Evolutionary conservation across 805 yeast species (phyloP), one percentile per base, ranked within the genome.

Genomic region (Candida ortonii): DNA sequence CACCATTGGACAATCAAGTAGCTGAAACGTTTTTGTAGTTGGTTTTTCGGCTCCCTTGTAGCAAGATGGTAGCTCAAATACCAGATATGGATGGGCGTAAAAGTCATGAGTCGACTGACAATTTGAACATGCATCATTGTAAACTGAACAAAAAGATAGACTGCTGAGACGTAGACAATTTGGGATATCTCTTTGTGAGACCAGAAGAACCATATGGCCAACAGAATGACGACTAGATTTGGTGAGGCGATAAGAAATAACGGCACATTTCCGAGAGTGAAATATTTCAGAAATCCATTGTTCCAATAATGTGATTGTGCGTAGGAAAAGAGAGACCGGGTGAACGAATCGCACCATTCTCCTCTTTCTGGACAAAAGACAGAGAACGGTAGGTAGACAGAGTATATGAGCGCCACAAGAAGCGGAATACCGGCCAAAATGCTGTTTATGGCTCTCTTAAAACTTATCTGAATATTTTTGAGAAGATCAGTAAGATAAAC

Each of bases 281-380:
- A 93, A 60, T 93, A 93, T 25, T 61, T 66, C 36, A 93, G 57
- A 33, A 89, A 76, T 0, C 98, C 97, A 27, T 68, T 71, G 47
- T 78, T 73, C 98, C 98, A 93, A 57, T 90, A 88, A 44, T 77
- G 68, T 1, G 61, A 39, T 59, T 93, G 98, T 6, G 94, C 84
- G 55, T 70, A 85, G 3, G 73, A 57, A 47, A 79, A 79, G 10
- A 90, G 64, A 15, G 81, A 71, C 6, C 84, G 86, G 0, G 84
- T 33, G 3, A 43, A 38, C 4, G 62, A 44, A 10, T 62, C 41
- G 55, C 98, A 90, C 97, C 97, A 90, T 41, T 71, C 84, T 6
- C 84, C 78, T 38, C 87, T 62, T 10, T 59, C 70, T 1, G 87
- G 84, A 54, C 98, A 93, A 43, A 76, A 81, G 11, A 51, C 48